A percentile compares a stretch with the other conserved stretches of the same genome.
Conservation (phyloP, 2,329 filamentous ascomycete species). For the Beauveria rudraprayagi region DNA sequence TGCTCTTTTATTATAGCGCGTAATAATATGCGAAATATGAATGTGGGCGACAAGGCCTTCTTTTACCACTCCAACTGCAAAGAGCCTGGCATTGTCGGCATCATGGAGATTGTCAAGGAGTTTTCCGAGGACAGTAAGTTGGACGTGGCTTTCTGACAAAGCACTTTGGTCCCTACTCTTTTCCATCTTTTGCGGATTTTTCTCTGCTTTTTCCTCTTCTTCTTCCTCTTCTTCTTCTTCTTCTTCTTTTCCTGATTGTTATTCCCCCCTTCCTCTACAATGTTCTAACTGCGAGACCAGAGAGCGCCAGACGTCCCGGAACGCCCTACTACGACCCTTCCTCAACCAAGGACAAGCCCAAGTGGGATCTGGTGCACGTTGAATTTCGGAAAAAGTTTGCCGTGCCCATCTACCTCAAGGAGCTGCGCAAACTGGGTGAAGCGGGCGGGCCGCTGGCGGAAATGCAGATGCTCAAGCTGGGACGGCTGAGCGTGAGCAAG, state of each 20-base stretch:
- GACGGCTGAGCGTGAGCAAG: slow-evolving; percentile 71
- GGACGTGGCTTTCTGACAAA: too few relatives aligned
- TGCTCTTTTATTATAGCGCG: slow-evolving; percentile 42
- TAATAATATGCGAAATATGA: slow-evolving; percentile 89
- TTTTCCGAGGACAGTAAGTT: slow-evolving; percentile 67
- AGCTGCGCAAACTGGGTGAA: slow-evolving; percentile 58
- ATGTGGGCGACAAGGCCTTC: slow-evolving; percentile 82
- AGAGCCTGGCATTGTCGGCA: slow-evolving; percentile 75
- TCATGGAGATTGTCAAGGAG: slow-evolving; percentile 83
- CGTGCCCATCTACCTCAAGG: slow-evolving; percentile 59
- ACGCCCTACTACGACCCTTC: slow-evolving; percentile 75
- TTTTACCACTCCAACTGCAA: slow-evolving; percentile 97
- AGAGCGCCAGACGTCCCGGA: slow-evolving; percentile 23
- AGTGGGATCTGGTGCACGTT: slow-evolving; percentile 84
- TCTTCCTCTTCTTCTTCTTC: not conserved
- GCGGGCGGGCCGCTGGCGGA: slow-evolving; percentile 51
- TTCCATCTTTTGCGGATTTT: not conserved
- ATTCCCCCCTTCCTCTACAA: not conserved
- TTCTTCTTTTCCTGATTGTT: not conserved
- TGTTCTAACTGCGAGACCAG: slow-evolving; percentile 16
- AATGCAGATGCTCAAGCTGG: slow-evolving; percentile 78
- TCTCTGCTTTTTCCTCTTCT: too few relatives aligned
- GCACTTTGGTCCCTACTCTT: too few relatives aligned
- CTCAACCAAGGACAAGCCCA: slow-evolving; percentile 47
- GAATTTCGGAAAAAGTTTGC: slow-evolving; percentile 77